Percentiles rank a stretch among this genome's conserved stretches.
phyloP scores from a whole-genome alignment of 2,329 filamentous ascomycete species.

The Zymoseptoria crescenta region DNA sequence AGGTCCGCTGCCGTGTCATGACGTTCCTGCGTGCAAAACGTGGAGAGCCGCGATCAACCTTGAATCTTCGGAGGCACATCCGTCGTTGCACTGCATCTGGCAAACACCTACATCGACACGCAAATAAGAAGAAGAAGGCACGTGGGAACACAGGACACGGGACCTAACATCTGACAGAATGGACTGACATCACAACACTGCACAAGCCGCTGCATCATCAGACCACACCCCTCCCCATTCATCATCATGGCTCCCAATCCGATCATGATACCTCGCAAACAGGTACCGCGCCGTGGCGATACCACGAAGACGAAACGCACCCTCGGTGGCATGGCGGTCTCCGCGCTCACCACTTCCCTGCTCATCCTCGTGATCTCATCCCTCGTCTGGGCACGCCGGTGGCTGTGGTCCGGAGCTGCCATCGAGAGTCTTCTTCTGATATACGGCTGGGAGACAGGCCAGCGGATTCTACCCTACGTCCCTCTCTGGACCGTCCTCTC shows the following conservation, averaged over 20 bases:
- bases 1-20: neutral
- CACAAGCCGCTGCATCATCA: neutral
- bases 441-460: constrained; percentile 18
- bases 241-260: constrained; percentile 14
- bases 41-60: neutral
- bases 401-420: constrained; percentile 23
- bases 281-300: constrained; percentile 4
- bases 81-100: neutral
- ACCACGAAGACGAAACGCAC: neutral
- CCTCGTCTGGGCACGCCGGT: constrained; percentile 19
- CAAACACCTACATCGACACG: neutral
- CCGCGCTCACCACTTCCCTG: constrained; percentile 8
- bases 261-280: constrained; percentile 14
- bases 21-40: neutral
- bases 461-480: constrained; percentile 37
- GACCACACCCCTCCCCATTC: neutral
- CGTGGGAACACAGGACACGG: neutral
- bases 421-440: constrained; percentile 21
- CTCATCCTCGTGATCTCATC: constrained; percentile 12
- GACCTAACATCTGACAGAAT: neutral
- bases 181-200: neutral
- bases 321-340: neutral
- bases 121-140: neutral
- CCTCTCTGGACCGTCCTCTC: constrained; percentile 43
- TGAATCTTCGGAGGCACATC: neutral